These are phyloP conservation scores for Kodamaea ohmeri DNA, from an alignment of 1,139 yeast genomes.

Conservation along the genomic window DNA sequence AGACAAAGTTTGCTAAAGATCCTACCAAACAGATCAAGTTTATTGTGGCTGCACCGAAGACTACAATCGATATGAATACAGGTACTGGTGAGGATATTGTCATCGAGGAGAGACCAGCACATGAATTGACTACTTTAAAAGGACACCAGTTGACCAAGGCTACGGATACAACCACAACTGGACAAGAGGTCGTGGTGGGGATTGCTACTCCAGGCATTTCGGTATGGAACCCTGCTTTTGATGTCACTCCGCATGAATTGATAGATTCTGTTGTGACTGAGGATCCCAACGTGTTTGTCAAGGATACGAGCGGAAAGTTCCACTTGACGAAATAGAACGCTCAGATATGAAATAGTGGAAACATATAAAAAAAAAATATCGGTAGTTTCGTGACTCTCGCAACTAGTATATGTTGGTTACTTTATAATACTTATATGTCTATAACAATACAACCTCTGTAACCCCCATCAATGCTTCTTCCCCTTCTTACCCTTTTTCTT, in stretches of 20 bases:
- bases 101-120: constrained; percentile 83
- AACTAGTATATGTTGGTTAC: too few relatives aligned
- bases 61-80: constrained; percentile 76
- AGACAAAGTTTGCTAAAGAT: constrained; percentile 31
- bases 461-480: constrained; percentile 4
- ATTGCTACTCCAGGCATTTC: constrained; percentile 81
- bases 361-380: too few relatives aligned
- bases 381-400: too few relatives aligned
- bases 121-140: constrained; percentile 72
- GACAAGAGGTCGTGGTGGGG: constrained; percentile 46
- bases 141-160: constrained; percentile 46
- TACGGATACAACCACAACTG: constrained; percentile 4
- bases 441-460: too few relatives aligned
- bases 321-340: constrained; percentile 28
- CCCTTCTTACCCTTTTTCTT: constrained; percentile 9
- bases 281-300: constrained; percentile 48
- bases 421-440: too few relatives aligned
- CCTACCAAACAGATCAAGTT: constrained; percentile 60
- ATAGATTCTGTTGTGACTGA: constrained; percentile 93
- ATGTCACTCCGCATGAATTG: constrained; percentile 78
- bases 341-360: too few relatives aligned
- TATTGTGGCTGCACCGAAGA: constrained; percentile 91
- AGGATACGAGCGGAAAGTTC: constrained; percentile 46
- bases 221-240: constrained; percentile 97
- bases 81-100: constrained; percentile 67